phyloP scores from a whole-genome alignment of 1,284 basidiomycete genomes.

The Rhodotorula sp. region DNA sequence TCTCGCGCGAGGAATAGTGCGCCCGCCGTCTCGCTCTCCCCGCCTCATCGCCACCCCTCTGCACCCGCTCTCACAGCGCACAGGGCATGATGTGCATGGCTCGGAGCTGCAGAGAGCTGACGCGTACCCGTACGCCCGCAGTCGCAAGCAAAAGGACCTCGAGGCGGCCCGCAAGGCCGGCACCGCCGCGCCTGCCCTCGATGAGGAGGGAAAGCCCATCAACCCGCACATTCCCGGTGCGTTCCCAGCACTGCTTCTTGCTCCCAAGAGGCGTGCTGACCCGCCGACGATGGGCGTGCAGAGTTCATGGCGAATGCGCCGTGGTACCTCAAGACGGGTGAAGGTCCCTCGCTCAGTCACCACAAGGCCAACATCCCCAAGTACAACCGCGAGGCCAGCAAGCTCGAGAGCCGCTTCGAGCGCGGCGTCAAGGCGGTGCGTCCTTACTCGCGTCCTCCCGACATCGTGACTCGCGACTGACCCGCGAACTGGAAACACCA shows the following conservation, averaged over 20 bases:
- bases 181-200: conserved; percentile 90
- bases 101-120: not conserved
- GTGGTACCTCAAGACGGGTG: conserved; percentile 78
- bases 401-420: conserved; percentile 89
- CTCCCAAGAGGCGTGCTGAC: conserved; percentile 17
- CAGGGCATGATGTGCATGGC: not conserved
- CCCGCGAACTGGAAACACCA: not conserved
- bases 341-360: conserved; percentile 80
- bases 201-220: conserved; percentile 90
- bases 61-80: not conserved
- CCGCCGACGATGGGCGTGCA: conserved; percentile 64
- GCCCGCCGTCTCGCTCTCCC: not conserved
- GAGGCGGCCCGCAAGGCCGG: conserved; percentile 92
- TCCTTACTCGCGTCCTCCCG: not conserved
- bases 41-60: conserved; percentile 5
- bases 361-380: conserved; percentile 58
- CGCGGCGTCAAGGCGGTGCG: conserved; percentile 69
- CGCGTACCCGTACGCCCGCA: not conserved
- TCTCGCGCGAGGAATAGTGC: conserved; percentile 41
- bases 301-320: conserved; percentile 72
- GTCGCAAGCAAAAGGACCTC: conserved; percentile 65
- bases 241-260: conserved; percentile 51
- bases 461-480: not conserved
- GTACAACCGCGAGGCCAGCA: conserved; percentile 65
- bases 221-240: conserved; percentile 96